A percentile compares a stretch with the other conserved stretches of the same genome.
Evolutionary conservation across 116 monocot species (phyloP).

Genomic region (Zostera marina): DNA sequence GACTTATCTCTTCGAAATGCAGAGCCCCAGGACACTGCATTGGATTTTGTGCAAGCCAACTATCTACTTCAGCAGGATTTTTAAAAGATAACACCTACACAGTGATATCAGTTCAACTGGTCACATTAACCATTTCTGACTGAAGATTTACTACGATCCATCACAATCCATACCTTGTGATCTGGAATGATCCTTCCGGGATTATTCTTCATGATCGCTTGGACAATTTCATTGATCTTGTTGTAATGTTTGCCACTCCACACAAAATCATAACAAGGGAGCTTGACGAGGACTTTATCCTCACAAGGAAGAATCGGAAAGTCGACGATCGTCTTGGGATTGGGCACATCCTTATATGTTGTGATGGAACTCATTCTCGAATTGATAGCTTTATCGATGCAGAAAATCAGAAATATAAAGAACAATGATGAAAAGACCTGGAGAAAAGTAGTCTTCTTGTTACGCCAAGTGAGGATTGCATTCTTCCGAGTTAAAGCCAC

Average conservation of each 20-base stretch:
- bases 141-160: not conserved
- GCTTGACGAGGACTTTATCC: slow-evolving; percentile 39
- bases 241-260: slow-evolving; percentile 46
- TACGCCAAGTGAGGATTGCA: slow-evolving; percentile 58
- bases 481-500: slow-evolving; percentile 49
- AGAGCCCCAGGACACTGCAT: slow-evolving; percentile 67
- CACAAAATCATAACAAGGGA: slow-evolving; percentile 56
- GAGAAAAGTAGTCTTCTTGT: slow-evolving; percentile 46
- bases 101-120: not conserved
- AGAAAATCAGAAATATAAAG: slow-evolving; percentile 89
- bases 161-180: slow-evolving; percentile 27
- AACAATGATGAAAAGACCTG: slow-evolving; percentile 81
- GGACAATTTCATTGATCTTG: slow-evolving; percentile 27
- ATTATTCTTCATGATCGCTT: slow-evolving; percentile 45
- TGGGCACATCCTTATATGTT: slow-evolving; percentile 13
- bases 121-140: not conserved
- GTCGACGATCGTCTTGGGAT: slow-evolving; percentile 28
- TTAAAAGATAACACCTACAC: slow-evolving; percentile 44
- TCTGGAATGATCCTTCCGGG: slow-evolving; percentile 35
- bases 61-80: slow-evolving; percentile 55
- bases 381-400: slow-evolving; percentile 54
- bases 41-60: slow-evolving; percentile 42
- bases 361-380: slow-evolving; percentile 30
- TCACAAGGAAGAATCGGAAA: slow-evolving; percentile 64
- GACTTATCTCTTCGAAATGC: slow-evolving; percentile 43